Conservation (phyloP, 345 rosid genomes). For the Dimocarpus longan region DNA sequence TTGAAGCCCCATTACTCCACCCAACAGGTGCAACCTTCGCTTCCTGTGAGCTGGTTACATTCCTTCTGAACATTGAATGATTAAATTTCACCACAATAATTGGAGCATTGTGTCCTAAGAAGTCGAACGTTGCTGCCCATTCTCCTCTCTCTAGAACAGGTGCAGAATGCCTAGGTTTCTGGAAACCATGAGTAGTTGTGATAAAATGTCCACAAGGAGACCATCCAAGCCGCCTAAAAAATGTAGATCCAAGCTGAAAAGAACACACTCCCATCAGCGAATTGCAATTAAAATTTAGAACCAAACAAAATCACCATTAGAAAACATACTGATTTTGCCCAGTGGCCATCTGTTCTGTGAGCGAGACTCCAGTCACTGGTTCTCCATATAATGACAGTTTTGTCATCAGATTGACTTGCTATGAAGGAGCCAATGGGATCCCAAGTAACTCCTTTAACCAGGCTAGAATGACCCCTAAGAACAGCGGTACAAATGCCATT, state of each 20-base stretch:
- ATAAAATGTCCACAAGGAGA: constrained; percentile 99
- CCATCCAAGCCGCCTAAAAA: constrained; percentile 99
- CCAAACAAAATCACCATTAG: not conserved
- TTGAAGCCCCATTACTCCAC: constrained; percentile 86
- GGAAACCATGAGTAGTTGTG: constrained; percentile 98
- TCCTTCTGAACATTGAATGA: constrained; percentile 89
- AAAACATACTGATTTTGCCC: constrained; percentile 91
- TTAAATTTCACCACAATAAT: constrained; percentile 93
- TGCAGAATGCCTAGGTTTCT: constrained; percentile 99
- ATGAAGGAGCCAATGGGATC: constrained; percentile 98
- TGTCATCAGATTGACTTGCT: constrained; percentile 99
- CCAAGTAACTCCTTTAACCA: constrained; percentile 98
- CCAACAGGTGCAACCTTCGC: constrained; percentile 57
- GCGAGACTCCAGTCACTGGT: constrained; percentile 98
- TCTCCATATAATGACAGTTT: constrained; percentile 97
- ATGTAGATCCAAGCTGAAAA: constrained; percentile 93
- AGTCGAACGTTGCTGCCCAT: constrained; percentile 98
- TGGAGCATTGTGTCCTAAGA: constrained; percentile 98
- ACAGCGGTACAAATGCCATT: constrained; percentile 95
- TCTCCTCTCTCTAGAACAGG: constrained; percentile 99
- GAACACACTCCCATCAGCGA: constrained; percentile 28
- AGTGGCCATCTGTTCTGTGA: constrained; percentile 94
- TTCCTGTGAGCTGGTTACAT: constrained; percentile 53
- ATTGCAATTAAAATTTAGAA: constrained; percentile 11
- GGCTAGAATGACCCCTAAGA: constrained; percentile 96